phyloP scores from a whole-genome alignment of 306 rosid genomes.

The Hylodesmum podocarpum region DNA sequence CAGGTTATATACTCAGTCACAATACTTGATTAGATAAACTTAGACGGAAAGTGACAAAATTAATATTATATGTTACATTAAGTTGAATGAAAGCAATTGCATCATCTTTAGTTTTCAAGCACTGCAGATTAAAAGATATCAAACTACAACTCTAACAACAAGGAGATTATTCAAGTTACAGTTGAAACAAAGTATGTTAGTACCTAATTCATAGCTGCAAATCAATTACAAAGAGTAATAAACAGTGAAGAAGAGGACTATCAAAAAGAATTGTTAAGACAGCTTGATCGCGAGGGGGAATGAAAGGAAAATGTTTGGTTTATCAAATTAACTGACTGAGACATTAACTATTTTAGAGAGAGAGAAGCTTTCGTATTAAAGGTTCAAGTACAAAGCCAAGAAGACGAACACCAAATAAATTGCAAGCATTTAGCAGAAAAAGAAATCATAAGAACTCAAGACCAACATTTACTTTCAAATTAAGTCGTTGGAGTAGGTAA shows the following conservation, averaged over 20 bases:
- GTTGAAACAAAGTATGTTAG: constrained; percentile 16
- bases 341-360: neutral
- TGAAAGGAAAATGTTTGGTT: constrained; percentile 12
- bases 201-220: constrained; percentile 27
- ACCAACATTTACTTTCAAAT: neutral
- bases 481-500: constrained; percentile 29
- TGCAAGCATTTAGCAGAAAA: neutral
- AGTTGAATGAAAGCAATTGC: neutral
- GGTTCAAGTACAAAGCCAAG: neutral
- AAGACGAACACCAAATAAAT: neutral
- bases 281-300: neutral
- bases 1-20: neutral
- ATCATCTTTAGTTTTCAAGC: neutral
- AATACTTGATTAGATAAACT: neutral
- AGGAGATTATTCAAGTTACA: constrained; percentile 16
- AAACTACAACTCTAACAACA: neutral
- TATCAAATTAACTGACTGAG: neutral
- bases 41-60: neutral
- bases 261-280: neutral
- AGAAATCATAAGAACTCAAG: neutral
- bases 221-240: constrained; percentile 22
- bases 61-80: neutral
- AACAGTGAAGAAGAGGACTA: constrained; percentile 5
- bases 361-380: neutral
- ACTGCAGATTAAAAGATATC: constrained; percentile 9